Percentiles rank a stretch among this genome's conserved stretches.
These are phyloP conservation scores for Kitagawia praeruptora DNA, from an alignment of 129 eudicot species.

Conservation along the genomic window DNA sequence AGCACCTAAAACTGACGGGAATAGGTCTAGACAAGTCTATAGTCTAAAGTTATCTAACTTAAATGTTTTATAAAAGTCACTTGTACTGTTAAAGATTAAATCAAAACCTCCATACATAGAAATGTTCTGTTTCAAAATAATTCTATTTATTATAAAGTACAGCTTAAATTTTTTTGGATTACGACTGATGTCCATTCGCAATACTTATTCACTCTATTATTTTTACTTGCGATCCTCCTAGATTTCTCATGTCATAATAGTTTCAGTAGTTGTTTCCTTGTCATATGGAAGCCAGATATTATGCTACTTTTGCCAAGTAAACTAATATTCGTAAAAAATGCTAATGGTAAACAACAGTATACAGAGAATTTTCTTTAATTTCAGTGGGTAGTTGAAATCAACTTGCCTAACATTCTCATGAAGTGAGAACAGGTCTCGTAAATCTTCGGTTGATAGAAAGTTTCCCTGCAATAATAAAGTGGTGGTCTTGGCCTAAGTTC, in stretches of 20 bases:
- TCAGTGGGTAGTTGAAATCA: not conserved
- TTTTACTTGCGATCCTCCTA: not conserved
- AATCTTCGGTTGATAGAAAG: constrained; percentile 78
- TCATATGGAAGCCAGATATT: not conserved
- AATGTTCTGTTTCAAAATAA: too few relatives aligned
- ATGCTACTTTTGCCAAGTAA: not conserved
- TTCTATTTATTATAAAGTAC: not conserved
- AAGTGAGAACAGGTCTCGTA: constrained; percentile 83
- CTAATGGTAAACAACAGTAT: not conserved
- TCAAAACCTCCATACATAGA: not conserved
- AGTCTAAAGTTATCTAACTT: not conserved
- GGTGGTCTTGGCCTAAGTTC: constrained; percentile 6
- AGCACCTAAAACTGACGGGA: not conserved
- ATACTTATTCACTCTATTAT: not conserved
- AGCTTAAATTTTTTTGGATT: not conserved
- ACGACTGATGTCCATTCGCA: not conserved
- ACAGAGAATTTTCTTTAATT: not conserved
- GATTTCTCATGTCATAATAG: not conserved
- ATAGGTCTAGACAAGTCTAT: not conserved
- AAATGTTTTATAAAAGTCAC: not conserved
- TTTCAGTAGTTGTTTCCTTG: not conserved
- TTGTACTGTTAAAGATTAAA: not conserved
- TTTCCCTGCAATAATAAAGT: constrained; percentile 59
- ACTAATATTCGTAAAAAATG: not conserved
- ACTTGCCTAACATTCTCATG: constrained; percentile 58